Conservation (phyloP, 306 rosid species). For the Rubus parviflorus region DNA sequence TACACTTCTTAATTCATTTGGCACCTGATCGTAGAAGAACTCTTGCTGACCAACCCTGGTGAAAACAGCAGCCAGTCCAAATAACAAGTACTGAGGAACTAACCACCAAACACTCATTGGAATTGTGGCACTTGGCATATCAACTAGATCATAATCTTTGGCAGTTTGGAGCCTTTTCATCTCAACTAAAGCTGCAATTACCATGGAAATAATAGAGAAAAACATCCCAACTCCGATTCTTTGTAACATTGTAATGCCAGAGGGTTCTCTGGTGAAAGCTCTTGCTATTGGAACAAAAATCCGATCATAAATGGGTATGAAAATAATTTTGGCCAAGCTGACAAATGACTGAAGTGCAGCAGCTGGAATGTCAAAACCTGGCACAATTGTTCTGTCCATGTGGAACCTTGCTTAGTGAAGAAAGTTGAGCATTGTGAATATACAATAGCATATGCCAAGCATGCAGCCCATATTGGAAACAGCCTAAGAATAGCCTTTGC, state of each 20-base stretch:
- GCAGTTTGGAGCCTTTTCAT: slow-evolving; percentile 48
- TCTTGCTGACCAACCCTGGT: slow-evolving; percentile 60
- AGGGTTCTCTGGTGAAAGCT: slow-evolving; percentile 40
- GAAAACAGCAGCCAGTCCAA: slow-evolving; percentile 46
- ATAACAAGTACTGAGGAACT: slow-evolving; percentile 50
- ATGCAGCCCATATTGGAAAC: slow-evolving; percentile 32
- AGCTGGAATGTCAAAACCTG: slow-evolving; percentile 40
- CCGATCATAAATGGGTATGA: slow-evolving; percentile 46
- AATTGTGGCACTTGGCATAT: slow-evolving; percentile 40
- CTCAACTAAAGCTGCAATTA: slow-evolving; percentile 48
- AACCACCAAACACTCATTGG: slow-evolving; percentile 68
- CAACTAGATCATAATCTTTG: slow-evolving; percentile 40
- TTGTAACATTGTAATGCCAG: slow-evolving; percentile 56
- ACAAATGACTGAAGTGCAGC: slow-evolving; percentile 48
- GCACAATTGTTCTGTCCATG: slow-evolving; percentile 43
- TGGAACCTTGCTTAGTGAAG: slow-evolving; percentile 42
- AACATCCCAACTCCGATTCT: slow-evolving; percentile 59
- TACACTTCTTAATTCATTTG: slow-evolving; percentile 50
- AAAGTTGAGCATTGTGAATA: slow-evolving; percentile 38
- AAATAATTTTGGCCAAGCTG: too few species aligned
- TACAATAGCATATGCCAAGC: slow-evolving; percentile 31
- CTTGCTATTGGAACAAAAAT: slow-evolving; percentile 47
- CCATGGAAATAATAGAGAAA: slow-evolving; percentile 29
- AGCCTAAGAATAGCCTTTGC: slow-evolving; percentile 36
- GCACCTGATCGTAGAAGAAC: slow-evolving; percentile 66